Conservation (phyloP, 2,329 filamentous ascomycete genomes). For the Fonsecaea erecta region DNA sequence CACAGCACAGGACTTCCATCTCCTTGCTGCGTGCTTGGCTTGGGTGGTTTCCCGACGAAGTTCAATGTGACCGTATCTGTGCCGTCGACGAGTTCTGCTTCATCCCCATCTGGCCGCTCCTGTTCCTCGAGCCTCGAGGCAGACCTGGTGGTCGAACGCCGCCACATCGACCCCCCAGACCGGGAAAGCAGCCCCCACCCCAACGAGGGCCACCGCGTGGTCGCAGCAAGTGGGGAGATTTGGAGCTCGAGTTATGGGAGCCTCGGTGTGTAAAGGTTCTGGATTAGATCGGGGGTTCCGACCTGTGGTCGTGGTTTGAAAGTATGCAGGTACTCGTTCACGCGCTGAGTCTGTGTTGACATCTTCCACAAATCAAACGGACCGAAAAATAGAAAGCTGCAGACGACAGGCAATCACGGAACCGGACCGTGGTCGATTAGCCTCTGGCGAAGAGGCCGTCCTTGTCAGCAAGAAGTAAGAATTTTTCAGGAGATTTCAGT, state of each 20-base stretch:
- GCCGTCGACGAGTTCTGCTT: slow-evolving; percentile 53
- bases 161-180: not conserved
- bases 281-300: slow-evolving; percentile 9
- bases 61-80: slow-evolving; percentile 49
- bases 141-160: slow-evolving; percentile 8
- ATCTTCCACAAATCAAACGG: too few species aligned
- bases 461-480: too few species aligned
- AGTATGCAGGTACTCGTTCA: too few species aligned
- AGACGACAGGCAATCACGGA: too few species aligned
- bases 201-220: slow-evolving; percentile 19
- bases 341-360: too few species aligned
- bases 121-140: slow-evolving; percentile 23
- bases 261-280: slow-evolving; percentile 39
- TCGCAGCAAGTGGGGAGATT: slow-evolving; percentile 25
- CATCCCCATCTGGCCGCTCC: slow-evolving; percentile 58
- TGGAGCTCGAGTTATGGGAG: slow-evolving; percentile 39
- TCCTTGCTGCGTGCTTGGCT: slow-evolving; percentile 56
- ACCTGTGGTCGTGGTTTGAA: too few species aligned
- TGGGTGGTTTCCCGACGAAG: slow-evolving; percentile 56
- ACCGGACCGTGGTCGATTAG: too few species aligned
- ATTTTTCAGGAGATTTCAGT: too few species aligned
- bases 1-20: slow-evolving; percentile 40
- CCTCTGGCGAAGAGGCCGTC: too few species aligned
- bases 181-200: slow-evolving; percentile 23
- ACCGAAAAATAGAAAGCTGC: too few species aligned